Base-by-base conservation (phyloP, 2,329 filamentous ascomycete genomes). In the Beauveria rudraprayagi region DNA sequence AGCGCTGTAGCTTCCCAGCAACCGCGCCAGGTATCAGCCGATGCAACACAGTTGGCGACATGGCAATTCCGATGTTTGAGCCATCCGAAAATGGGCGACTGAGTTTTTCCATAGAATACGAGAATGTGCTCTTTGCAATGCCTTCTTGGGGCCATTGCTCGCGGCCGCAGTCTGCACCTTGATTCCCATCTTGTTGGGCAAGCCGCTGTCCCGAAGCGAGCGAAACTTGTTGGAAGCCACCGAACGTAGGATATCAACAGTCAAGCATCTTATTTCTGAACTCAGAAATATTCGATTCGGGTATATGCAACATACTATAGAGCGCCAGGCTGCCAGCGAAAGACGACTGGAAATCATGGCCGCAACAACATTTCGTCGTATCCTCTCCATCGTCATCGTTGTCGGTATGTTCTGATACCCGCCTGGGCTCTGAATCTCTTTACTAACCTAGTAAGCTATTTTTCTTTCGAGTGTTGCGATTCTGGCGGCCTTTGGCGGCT, bases 401-500 rank as follows among this genome's bases (percentile, higher is more conserved):
- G 55, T 26, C 17, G 55, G 55, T 57, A 41, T 26, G 55, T 40
- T 3, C 7, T 41, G 17, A 40, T 37, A 19, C 26, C 26, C 7
- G 26, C 22, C 22, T 22, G 26, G 26, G 26, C 26, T 28, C 8
- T 48, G 11, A 5, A 1, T 5, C 11, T 24, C 17, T 10, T 17
- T 57, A 6, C 40, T 57, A n/a, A 48, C 9, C 24, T 48, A 10
- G 16, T 8, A 24, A 57, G 55, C 55, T 40, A 26, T 41, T 3
- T 40, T 57, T 37, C 43, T 48, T 22, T 48, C 44, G 5, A 57
- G 55, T 26, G 16, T 19, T 40, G 55, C 55, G 26, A 57, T 26
- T 14, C 44, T 57, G 11, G 43, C 55, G 11, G 55, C 55, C n/a
- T 57, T 57, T 40, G 55, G 55, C 30, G 55, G 55, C 11, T 57